Conservation (phyloP, 768 basidiomycete genomes). For the Naematelia aurantialba region DNA sequence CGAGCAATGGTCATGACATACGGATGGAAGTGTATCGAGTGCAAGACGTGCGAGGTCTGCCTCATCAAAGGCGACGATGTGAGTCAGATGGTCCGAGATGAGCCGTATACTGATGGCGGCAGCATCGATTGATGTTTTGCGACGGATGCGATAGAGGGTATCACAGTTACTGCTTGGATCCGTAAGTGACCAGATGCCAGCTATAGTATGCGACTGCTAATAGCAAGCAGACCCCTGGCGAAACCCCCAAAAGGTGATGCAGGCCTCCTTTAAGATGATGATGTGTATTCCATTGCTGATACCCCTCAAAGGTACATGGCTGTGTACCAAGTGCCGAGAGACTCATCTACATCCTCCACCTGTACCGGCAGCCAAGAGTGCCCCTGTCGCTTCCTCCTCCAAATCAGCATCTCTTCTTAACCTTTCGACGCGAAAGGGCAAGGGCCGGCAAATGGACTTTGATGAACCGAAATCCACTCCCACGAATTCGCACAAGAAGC, state of each 20-base stretch:
- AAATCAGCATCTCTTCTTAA: not conserved
- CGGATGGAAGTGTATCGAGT: conserved; percentile 83
- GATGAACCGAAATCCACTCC: not conserved
- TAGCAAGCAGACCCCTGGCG: conserved; percentile 62
- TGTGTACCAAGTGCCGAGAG: conserved; percentile 45
- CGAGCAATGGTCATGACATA: conserved; percentile 63
- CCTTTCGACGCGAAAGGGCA: conserved; percentile 33
- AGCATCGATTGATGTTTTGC: conserved; percentile 71
- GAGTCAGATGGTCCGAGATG: conserved; percentile 48
- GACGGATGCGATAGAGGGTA: conserved; percentile 78
- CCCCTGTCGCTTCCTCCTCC: not conserved
- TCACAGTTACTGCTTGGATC: conserved; percentile 45
- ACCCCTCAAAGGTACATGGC: conserved; percentile 41
- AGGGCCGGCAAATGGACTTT: conserved; percentile 7
- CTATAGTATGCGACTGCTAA: conserved; percentile 68
- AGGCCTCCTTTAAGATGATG: not conserved
- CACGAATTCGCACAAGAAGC: not conserved
- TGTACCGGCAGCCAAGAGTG: not conserved
- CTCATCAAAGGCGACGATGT: conserved; percentile 82
- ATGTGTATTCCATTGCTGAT: not conserved
- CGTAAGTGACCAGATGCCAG: conserved; percentile 27
- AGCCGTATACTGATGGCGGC: conserved; percentile 48
- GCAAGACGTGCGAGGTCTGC: conserved; percentile 89
- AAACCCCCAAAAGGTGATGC: conserved; percentile 65
- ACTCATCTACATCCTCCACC: conserved; percentile 7